Conservation (phyloP, 2,329 filamentous ascomycete species). For the Byssothecium circinans region DNA sequence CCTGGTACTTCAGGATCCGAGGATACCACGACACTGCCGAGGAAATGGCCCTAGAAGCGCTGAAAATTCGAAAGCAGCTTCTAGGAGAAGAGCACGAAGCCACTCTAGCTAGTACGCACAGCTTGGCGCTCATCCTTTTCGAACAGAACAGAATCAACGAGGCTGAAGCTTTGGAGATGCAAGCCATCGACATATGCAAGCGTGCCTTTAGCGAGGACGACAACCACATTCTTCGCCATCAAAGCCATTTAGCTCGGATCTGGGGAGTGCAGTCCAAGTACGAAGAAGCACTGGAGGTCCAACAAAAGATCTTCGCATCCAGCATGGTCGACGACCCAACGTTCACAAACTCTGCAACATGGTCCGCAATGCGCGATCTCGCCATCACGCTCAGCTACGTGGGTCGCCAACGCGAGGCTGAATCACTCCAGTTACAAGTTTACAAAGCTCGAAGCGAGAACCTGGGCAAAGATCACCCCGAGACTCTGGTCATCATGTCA, state of each 20-base stretch:
- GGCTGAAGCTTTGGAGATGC: conserved; percentile 5
- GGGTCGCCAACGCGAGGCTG: conserved; percentile 3
- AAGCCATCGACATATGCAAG: conserved; percentile 8
- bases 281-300: conserved; percentile 6
- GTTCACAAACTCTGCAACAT: conserved; percentile 4
- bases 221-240: conserved; percentile 1
- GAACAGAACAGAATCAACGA: conserved; percentile 8
- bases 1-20: conserved; percentile 9
- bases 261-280: conserved; percentile 8
- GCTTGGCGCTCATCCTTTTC: conserved; percentile 9
- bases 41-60: conserved; percentile 8
- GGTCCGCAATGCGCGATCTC: conserved; percentile 12
- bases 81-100: conserved; percentile 8
- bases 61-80: conserved; percentile 4
- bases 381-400: conserved; percentile 7
- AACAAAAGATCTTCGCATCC: conserved; percentile 6
- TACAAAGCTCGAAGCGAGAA: conserved; percentile 3
- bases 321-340: conserved; percentile 2
- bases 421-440: conserved; percentile 5
- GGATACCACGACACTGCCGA: conserved; percentile 9
- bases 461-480: conserved; percentile 8
- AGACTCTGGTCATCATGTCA: conserved; percentile 10
- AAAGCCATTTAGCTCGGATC: conserved; percentile 8
- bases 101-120: conserved; percentile 6
- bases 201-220: conserved; percentile 3